Base-by-base conservation (phyloP, 371 early-diverging fungal species). In the Rhizomucor miehei region DNA sequence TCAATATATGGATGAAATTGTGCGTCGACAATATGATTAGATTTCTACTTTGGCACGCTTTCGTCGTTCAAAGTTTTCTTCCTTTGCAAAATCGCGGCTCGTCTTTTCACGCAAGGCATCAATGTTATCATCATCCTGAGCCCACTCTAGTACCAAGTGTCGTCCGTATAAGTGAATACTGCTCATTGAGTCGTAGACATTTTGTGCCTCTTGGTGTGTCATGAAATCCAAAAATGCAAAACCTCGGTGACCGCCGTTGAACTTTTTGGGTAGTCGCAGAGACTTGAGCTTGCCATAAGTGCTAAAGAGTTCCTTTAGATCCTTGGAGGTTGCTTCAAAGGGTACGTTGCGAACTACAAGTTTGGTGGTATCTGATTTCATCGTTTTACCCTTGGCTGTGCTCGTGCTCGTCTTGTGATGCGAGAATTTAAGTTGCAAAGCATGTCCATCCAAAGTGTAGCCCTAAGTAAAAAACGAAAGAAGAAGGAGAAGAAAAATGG, bases 91-190 rank as follows among this genome's bases (percentile, higher is more conserved):
- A 56, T 82, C 79, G 20, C 82, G 73, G 6, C 84, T 82, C 16
- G 81, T 79, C 69, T 89, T 89, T 60, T 86, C 82, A 58, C 89
- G 73, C 38, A 86, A 62, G 9, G 80, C 73, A 24, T 85, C 85
- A 43, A 86, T 68, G 25, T 67, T 68, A 29, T 80, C 76, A 20
- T 91, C 94, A 39, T 92, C 92, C 60, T 94, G 82, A 4, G 97
- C 97, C 90, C 91, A 97, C 72, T 98, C 97, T 34, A 99, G 71
- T 10, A 99, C 98, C 67, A 99, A 68, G 62, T 97, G 96, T 52
- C 99, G 88, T 37, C 99, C 99, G 64, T 98, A 98, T 80, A 99
- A 86, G 82, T 99, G 99, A 36, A 99, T 97, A 66, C 85, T 88
- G 40, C 80, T 75, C 71, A 99, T 86, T 20, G 90, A 77, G 47